Conservation (phyloP, 78 protist species). For the Dictyostelium intermedium region DNA sequence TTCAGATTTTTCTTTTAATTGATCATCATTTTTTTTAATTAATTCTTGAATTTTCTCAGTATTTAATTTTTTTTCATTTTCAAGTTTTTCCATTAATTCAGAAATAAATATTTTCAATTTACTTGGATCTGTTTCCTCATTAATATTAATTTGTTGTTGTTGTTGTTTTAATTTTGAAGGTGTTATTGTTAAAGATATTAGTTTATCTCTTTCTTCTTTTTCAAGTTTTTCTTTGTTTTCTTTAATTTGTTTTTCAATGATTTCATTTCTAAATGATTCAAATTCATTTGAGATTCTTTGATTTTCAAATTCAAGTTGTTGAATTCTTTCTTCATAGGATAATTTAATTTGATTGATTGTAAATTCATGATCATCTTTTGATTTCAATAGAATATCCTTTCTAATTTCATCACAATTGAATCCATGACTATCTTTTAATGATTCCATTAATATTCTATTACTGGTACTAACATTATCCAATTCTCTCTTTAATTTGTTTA, state of each 20-base stretch:
- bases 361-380: constrained; percentile 3
- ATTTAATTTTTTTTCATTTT: background rate
- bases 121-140: background rate
- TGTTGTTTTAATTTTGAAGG: background rate
- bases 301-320: background rate
- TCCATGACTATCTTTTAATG: background rate
- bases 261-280: background rate
- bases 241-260: background rate
- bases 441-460: background rate
- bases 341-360: background rate
- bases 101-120: background rate
- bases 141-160: background rate
- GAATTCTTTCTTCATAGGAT: background rate
- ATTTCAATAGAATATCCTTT: background rate
- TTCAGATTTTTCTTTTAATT: background rate
- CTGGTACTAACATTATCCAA: background rate
- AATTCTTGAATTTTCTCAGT: background rate
- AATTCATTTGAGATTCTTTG: background rate
- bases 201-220: background rate
- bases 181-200: background rate
- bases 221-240: background rate
- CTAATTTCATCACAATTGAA: background rate
- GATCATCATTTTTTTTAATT: background rate
- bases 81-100: background rate
- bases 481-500: background rate